phyloP scores from a whole-genome alignment of 305 asterid genomes.

The Solanum aculeatissimum region DNA sequence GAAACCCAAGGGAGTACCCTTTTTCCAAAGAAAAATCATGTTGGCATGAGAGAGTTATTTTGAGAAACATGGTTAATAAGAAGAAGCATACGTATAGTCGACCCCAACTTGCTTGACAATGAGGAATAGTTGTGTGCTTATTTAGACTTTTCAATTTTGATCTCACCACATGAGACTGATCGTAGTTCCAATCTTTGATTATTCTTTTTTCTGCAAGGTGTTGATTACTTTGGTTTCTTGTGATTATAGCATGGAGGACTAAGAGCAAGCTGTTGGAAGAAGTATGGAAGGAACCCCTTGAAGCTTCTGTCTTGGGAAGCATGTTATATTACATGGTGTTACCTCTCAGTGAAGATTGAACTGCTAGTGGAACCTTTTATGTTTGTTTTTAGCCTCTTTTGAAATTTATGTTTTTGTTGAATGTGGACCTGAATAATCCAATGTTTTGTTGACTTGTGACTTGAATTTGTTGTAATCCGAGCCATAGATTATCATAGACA shows the following conservation, averaged over 20 bases:
- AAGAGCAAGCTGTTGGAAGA: slow-evolving; percentile 28
- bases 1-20: background rate
- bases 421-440: slow-evolving; percentile 21
- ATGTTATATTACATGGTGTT: slow-evolving; percentile 19
- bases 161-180: background rate
- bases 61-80: background rate
- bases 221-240: slow-evolving; percentile 1
- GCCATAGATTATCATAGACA: slow-evolving; percentile 21
- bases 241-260: slow-evolving; percentile 30
- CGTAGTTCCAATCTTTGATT: background rate
- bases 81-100: background rate
- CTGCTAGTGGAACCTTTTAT: slow-evolving; percentile 26
- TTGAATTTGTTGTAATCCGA: slow-evolving; percentile 31
- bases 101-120: background rate
- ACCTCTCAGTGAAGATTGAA: slow-evolving; percentile 19
- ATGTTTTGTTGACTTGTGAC: slow-evolving; percentile 22
- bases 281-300: slow-evolving; percentile 21
- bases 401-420: slow-evolving; percentile 17
- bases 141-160: background rate
- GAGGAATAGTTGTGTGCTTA: background rate
- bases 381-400: slow-evolving; percentile 22
- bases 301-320: slow-evolving; percentile 13
- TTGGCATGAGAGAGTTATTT: background rate
- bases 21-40: background rate
- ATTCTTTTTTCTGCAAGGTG: background rate